Evolutionary conservation across 305 asterid species (phyloP), one percentile per base, ranked within the genome.

Genomic region (Rubia occidens): DNA sequence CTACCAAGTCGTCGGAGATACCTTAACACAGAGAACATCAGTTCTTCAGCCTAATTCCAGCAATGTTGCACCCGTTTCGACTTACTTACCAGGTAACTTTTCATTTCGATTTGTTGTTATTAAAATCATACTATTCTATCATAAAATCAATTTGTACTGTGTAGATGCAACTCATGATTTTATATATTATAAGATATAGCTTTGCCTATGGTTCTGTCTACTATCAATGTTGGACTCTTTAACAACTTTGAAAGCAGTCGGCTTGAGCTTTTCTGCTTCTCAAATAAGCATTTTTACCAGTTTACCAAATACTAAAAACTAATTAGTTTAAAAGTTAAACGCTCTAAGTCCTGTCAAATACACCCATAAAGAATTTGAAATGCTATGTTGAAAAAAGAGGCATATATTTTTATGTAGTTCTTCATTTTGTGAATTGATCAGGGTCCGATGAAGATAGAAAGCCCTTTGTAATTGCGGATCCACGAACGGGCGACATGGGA

Each of bases 21-120:
- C 21, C 40, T 9, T 60, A 43, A 47, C 39, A 35, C 71, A 64
- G 54, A 60, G 11, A 45, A 39, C 26, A 15, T 2, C 39, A 11
- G 20, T 40, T 74, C 60, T 72, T 56, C 67, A 64, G 69, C 29
- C 17, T 62, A 70, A 60, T 24, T 24, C 24, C 37, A 49, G 39
- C 51, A 18, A 53, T 21, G 21, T 5, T 10, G 61, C 45, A 32
- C 42, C n/a, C 35, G 18, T 40, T 64, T 45, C 51, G 8, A 47
- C n/a, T 64, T n/a, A 75, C 15, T 18, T 53, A 62, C 61, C 71
- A 11, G 76, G 79, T 74, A 47, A 49, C 11, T 58, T 67, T 49
- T 49, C 56, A 4, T 49, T 49, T 4, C 56, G 14, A 7, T 49
- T 14, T 49, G 18, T 2, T 14, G 5, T 7, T 49, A 14, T 49